Evolutionary conservation across 768 basidiomycete genomes (phyloP), one percentile per base, ranked within the genome.

Genomic region (Boletus reticuloceps): DNA sequence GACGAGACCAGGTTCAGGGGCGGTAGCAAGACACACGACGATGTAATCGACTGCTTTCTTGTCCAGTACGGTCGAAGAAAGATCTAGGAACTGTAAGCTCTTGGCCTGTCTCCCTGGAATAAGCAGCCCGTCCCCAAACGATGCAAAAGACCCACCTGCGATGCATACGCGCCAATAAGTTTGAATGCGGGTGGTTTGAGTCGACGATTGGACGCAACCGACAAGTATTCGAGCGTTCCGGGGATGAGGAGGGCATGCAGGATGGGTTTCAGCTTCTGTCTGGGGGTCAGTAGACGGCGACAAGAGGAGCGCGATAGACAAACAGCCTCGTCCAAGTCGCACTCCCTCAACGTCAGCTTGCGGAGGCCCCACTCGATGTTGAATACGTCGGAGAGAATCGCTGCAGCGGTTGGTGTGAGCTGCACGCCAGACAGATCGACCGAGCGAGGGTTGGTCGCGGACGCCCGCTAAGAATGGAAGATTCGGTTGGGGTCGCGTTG

Each of bases 361-460:
- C 88, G 78, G 19, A 97, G 74, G 0, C 94, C 95, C 90, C 94
- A 98, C 70, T 98, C 93, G 54, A 97, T 87, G 9, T 85, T 83
- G 59, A 98, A 85, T 14, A 97, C 84, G 71, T 98, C 96, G 1
- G 96, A 88, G 17, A 99, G 79, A 17, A 94, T 85, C 13, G 87
- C 85, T 0, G 92, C 88, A 0, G 83, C 77, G 2, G 84, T 79
- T 2, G 79, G 69, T 1, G 83, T 88, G 19, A 98, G 78, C 62
- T 86, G 87, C 20, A 88, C 83, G 11, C 89, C 83, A 3, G 92
- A 87, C n/a, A 93, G 75, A 68, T 94, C 89, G 17, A 94, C 79
- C 0, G 85, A 78, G 17, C 91, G 81, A 0, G 92, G 91, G 40
- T 73, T 77, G 11, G 76, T 78, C 11, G 73, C 64, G 19, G 82